Conservation (phyloP, 2,329 filamentous ascomycete species). For the Penicillium oxalicum region DNA sequence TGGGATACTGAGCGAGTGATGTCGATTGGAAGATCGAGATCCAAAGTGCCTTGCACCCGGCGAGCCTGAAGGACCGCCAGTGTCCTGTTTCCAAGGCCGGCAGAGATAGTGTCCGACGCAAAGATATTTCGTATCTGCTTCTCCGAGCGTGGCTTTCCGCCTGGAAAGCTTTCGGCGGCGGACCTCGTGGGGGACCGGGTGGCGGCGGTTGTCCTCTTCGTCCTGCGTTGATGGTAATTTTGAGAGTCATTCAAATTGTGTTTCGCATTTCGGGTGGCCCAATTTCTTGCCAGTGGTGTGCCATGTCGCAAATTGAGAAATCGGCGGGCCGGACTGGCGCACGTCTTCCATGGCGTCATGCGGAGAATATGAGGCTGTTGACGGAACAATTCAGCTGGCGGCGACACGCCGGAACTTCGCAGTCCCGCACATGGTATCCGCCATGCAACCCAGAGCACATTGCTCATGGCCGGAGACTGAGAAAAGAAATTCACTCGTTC, state of each 20-base stretch:
- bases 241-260: background rate
- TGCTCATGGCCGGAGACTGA: slow-evolving; percentile 36
- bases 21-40: slow-evolving; percentile 39
- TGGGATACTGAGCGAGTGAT: slow-evolving; percentile 29
- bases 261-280: background rate
- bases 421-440: slow-evolving; percentile 36
- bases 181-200: slow-evolving; percentile 7
- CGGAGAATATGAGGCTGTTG: slow-evolving; percentile 18
- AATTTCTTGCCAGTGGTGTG: background rate
- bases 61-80: slow-evolving; percentile 40
- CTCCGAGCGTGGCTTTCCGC: slow-evolving; percentile 27
- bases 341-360: slow-evolving; percentile 17
- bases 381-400: slow-evolving; percentile 15
- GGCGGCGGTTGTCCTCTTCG: slow-evolving; percentile 19
- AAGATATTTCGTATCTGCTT: slow-evolving; percentile 34
- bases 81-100: slow-evolving; percentile 32
- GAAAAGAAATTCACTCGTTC: background rate
- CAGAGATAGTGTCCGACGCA: slow-evolving; percentile 24
- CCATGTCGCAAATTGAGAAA: slow-evolving; percentile 8
- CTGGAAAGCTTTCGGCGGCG: slow-evolving; percentile 13
- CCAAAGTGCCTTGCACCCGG: slow-evolving; percentile 41
- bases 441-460: slow-evolving; percentile 39
- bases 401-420: slow-evolving; percentile 21
- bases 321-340: slow-evolving; percentile 12
- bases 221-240: slow-evolving; percentile 9